Evolutionary conservation across 2,329 filamentous ascomycete species (phyloP), one percentile per base, ranked within the genome.

Genomic region (Cryoendolithus antarcticus): DNA sequence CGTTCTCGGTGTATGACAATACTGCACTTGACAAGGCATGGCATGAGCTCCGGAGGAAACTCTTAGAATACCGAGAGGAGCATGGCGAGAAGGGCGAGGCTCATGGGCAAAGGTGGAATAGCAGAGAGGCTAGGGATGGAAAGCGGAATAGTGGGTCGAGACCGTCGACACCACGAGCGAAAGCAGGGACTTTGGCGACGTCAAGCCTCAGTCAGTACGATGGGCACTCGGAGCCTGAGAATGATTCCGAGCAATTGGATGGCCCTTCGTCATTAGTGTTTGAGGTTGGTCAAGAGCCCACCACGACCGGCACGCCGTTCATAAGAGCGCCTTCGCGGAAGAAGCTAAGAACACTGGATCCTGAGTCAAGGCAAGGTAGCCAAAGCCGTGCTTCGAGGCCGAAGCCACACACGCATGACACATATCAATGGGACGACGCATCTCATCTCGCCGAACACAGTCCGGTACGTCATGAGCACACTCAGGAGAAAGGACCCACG

Each of bases 231-330:
- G 35, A 40, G 8, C 36, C 41, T 4, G 47, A 48, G 4, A 28
- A 44, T 28, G 41, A 43, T 4, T 39, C 15, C 13, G 35, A 11
- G 11, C 44, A 33, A 19, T 31, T 30, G 21, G 40, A 41, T 29
- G 37, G 36, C 10, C 41, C 46, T 3, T 42, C 41, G 10, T 39
- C 34, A 7, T 8, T 27, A 4, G 27, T 41, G 12, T 19, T 35
- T 6, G 42, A 38, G 11, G 34, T 39, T 10, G 35, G 36, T 10
- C 39, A 45, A 4, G 27, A 32, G 39, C 34, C 37, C 28, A 40
- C 52, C 24, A 60, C 56, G 0, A 72, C 68, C 5, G 67, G 69
- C 1, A 71, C 61, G 2, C 69, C 69, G 1, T 72, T 72, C 47
- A 63, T 69, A 13, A 56, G 69, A 43, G 65, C 67, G 3, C 67